Evolutionary conservation across 495 filamentous ascomycete species (phyloP).

Genomic region (Sphaerosporella brunnea): DNA sequence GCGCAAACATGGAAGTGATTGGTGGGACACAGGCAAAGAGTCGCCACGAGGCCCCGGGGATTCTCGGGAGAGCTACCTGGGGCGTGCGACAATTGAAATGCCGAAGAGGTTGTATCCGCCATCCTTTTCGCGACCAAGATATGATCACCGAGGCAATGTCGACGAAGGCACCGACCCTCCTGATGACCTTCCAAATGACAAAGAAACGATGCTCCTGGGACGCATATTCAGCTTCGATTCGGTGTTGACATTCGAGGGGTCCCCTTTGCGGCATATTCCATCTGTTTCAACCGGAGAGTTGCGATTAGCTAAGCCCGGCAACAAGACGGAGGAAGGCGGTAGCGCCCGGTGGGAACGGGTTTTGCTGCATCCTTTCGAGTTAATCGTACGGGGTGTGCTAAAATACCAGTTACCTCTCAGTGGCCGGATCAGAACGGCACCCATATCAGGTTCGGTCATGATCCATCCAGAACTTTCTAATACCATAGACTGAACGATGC

Average conservation of each 20-base stretch:
- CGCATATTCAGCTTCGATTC: constrained; percentile 75
- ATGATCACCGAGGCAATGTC: constrained; percentile 27
- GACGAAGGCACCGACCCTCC: constrained; percentile 56
- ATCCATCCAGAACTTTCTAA: constrained; percentile 1
- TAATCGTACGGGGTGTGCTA: constrained; percentile 75
- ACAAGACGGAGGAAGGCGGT: constrained; percentile 70
- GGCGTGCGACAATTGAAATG: not conserved
- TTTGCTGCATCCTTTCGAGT: constrained; percentile 72
- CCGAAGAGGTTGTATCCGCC: not conserved
- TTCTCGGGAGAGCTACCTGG: not conserved
- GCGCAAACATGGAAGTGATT: constrained; percentile 24
- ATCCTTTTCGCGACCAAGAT: not conserved
- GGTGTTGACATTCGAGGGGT: constrained; percentile 69
- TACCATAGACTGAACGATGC: not conserved
- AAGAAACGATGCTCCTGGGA: constrained; percentile 76
- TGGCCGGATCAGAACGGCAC: constrained; percentile 38
- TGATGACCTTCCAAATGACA: constrained; percentile 39
- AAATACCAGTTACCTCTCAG: constrained; percentile 78
- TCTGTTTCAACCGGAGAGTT: constrained; percentile 65
- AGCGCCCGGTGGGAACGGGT: constrained; percentile 84
- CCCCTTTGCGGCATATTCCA: constrained; percentile 50
- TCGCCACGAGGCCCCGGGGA: not conserved
- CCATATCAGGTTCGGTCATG: constrained; percentile 1
- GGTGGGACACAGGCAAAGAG: constrained; percentile 10
- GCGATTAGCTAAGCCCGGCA: constrained; percentile 64